Percentiles rank a stretch among this genome's conserved stretches.
phyloP scores from a whole-genome alignment of 1,139 yeast species.

The Candida glucosophila region DNA sequence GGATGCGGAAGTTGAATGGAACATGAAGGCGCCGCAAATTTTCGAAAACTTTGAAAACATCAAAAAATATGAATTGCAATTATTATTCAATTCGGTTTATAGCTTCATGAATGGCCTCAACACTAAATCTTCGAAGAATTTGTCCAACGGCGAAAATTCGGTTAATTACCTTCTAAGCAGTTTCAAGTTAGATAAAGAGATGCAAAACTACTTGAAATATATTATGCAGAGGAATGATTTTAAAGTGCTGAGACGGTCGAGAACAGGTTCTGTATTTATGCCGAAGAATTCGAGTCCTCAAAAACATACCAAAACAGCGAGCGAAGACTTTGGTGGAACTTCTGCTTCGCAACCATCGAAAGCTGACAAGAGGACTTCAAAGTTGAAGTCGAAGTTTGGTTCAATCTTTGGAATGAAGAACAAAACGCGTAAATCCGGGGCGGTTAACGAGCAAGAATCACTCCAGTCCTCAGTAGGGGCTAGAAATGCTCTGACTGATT shows the following conservation, averaged over 20 bases:
- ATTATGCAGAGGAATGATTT: constrained; percentile 11
- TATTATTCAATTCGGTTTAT: constrained; percentile 61
- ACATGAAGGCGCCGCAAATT: constrained; percentile 66
- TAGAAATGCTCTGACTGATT: constrained; percentile 9
- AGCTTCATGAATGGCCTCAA: constrained; percentile 59
- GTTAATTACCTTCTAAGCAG: constrained; percentile 53
- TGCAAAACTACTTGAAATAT: constrained; percentile 29
- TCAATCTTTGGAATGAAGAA: constrained; percentile 69
- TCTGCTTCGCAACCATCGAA: constrained; percentile 3
- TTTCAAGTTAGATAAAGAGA: constrained; percentile 30
- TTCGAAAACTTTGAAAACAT: constrained; percentile 71
- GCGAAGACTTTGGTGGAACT: not conserved
- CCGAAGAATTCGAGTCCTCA: too few species aligned
- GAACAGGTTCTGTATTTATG: too few species aligned
- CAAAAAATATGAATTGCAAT: constrained; percentile 58
- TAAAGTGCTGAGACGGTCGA: not conserved
- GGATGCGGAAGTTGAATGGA: constrained; percentile 52
- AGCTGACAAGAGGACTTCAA: constrained; percentile 20
- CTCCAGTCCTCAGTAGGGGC: constrained; percentile 27
- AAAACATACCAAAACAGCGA: not conserved
- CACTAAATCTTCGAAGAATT: constrained; percentile 35
- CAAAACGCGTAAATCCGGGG: constrained; percentile 25
- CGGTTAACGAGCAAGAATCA: constrained; percentile 8
- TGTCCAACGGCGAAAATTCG: constrained; percentile 54
- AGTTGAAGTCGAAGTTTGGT: constrained; percentile 71